Base-by-base conservation (phyloP, 2,329 filamentous ascomycete species). In the Lizonia empirigonia region DNA sequence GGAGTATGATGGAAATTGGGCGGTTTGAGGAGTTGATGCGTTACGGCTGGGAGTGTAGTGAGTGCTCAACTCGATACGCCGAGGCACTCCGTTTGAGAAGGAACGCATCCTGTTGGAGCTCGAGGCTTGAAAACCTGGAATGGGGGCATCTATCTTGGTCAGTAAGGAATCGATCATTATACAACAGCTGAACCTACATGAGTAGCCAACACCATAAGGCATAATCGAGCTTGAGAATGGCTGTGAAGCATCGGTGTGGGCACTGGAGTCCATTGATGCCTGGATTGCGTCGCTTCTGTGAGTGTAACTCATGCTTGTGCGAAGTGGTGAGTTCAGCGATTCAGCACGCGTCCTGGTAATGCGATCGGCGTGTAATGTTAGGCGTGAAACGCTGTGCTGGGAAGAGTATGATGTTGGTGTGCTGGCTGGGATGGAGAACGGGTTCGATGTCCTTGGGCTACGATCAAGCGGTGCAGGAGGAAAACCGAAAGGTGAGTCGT, bases 221-320 rank as follows among this genome's bases (percentile, higher is more conserved):
- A 74, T 68, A 55, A 74, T 68, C 6, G 69, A 68, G 52, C 60
- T 64, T 2, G 69, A 68, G 53, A 66, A 69, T 7, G 65, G 57
- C 15, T 64, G 55, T 48, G 61, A 58, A 40, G 53, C 54, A 20
- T 70, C 66, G 7, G 60, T 45, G 34, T 68, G 67, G 47, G 41
- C 58, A 27, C 47, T 50, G 2, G 65, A 57, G 44, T 67, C 68
- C 34, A 60, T 41, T 1, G 63, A 63, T 30, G 60, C 58, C 29
- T 62, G 64, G n/a, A 68, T 59, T 34, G 53, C 55, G 20, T 71
- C 68, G 42, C 56, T 56, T 19, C 30, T 29, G 16, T 52, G 49
- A 10, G 63, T 72, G 55, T 79, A 79, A 26, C 76, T 78, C 67
- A 78, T 75, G 65, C 76, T 79, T 7, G 75, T 73, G 45, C 77